These are phyloP conservation scores for Syzygium malaccense DNA, from an alignment of 441 rosid species.

Conservation along the genomic window DNA sequence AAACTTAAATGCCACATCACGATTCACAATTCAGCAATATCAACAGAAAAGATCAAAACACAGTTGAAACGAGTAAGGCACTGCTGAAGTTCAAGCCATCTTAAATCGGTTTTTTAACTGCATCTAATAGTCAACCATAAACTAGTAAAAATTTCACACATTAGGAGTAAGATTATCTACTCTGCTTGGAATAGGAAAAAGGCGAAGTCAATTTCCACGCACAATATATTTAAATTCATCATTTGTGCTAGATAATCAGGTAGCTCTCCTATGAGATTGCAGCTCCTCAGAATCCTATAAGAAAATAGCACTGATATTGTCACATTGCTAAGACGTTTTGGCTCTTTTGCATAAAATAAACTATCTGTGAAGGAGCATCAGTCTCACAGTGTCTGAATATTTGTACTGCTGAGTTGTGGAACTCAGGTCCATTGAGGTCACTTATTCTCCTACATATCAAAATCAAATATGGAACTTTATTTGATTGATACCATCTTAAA, in stretches of 20 bases:
- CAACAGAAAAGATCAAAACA: not conserved
- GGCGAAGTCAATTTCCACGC: not conserved
- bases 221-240: not conserved
- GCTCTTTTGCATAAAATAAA: not conserved
- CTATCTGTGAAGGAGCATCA: not conserved
- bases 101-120: no score
- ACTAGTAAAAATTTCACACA: no score
- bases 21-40: not conserved
- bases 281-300: not conserved
- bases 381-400: not conserved
- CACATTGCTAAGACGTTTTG: not conserved
- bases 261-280: not conserved
- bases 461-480: not conserved
- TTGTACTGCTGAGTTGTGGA: not conserved
- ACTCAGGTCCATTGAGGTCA: not conserved
- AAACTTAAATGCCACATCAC: not conserved
- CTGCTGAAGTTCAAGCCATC: no score
- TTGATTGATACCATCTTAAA: not conserved
- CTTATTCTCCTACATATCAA: not conserved
- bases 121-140: no score
- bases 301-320: not conserved
- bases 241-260: not conserved
- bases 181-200: not conserved
- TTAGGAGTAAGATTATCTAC: no score
- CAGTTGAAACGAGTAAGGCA: no score